Conservation (phyloP, 2,329 filamentous ascomycete genomes). For the Diaporthe batatas region DNA sequence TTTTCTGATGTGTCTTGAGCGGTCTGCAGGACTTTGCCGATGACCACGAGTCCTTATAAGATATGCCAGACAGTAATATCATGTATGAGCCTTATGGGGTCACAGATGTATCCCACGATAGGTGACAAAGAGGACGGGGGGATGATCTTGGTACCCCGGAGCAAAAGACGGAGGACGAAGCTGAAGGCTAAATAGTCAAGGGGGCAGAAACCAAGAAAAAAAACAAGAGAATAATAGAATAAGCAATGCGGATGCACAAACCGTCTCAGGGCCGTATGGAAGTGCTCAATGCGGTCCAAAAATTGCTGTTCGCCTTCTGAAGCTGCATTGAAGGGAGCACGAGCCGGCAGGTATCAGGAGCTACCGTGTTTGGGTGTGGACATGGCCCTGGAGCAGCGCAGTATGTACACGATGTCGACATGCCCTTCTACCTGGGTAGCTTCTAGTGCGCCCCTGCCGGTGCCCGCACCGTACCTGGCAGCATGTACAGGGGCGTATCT, state of each 20-base stretch:
- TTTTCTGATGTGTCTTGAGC: too few species aligned
- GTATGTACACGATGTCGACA: constrained; percentile 25
- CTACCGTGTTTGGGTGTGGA: background rate
- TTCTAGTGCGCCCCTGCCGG: background rate
- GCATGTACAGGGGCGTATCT: background rate
- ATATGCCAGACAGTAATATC: background rate
- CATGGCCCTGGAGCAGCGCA: background rate
- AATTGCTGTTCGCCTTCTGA: background rate
- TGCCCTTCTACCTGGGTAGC: background rate
- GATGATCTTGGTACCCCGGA: background rate
- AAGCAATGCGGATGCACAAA: background rate
- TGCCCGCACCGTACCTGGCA: constrained; percentile 18
- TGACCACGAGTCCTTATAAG: background rate
- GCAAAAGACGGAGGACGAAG: background rate
- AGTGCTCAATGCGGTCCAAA: background rate
- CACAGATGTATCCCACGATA: background rate
- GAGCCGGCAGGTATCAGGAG: constrained; percentile 10
- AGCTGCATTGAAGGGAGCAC: constrained; percentile 5
- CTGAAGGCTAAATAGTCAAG: constrained; percentile 20
- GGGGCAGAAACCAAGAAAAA: too few species aligned
- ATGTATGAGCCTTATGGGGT: background rate
- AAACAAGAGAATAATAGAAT: background rate
- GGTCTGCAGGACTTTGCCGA: background rate
- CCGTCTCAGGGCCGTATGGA: background rate
- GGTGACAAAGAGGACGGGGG: background rate